Percentiles rank a stretch among this genome's conserved stretches.
Evolutionary conservation across 805 yeast species (phyloP).

Genomic region (Deakozyma indianensis): DNA sequence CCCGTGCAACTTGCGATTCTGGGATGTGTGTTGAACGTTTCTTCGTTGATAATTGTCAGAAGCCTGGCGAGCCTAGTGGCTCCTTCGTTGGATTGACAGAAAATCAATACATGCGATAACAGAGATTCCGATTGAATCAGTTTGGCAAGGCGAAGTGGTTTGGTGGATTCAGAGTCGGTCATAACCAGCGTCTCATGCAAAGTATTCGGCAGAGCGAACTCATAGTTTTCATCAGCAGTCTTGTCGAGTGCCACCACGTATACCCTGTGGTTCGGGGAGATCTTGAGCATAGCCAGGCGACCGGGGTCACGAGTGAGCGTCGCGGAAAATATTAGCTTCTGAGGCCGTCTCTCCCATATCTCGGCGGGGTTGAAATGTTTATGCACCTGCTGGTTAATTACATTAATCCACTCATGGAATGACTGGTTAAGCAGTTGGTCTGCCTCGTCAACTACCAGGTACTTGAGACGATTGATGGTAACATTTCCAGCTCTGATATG

Average conservation of each 20-base stretch:
- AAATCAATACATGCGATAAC: conserved; percentile 35
- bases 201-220: conserved; percentile 24
- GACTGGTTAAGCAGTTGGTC: conserved; percentile 88
- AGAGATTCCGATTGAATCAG: conserved; percentile 28
- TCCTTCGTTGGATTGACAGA: conserved; percentile 71
- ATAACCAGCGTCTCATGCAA: conserved; percentile 22
- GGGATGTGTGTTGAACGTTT: conserved; percentile 10
- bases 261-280: conserved; percentile 51
- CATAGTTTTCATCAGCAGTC: conserved; percentile 11
- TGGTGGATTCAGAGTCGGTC: conserved; percentile 25
- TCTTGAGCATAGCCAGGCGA: conserved; percentile 55
- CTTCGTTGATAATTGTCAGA: conserved; percentile 28
- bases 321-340: conserved; percentile 75
- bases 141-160: conserved; percentile 61
- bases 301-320: conserved; percentile 91
- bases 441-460: conserved; percentile 80
- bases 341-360: conserved; percentile 28
- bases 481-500: conserved; percentile 25
- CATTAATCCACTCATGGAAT: conserved; percentile 82
- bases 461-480: conserved; percentile 46
- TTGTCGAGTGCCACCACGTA: conserved; percentile 51
- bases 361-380: conserved; percentile 5
- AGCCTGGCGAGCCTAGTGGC: conserved; percentile 66
- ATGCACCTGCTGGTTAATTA: conserved; percentile 18
- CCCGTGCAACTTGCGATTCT: conserved; percentile 22